Conservation (phyloP, 306 rosid genomes). For the Dryas alaskensis region DNA sequence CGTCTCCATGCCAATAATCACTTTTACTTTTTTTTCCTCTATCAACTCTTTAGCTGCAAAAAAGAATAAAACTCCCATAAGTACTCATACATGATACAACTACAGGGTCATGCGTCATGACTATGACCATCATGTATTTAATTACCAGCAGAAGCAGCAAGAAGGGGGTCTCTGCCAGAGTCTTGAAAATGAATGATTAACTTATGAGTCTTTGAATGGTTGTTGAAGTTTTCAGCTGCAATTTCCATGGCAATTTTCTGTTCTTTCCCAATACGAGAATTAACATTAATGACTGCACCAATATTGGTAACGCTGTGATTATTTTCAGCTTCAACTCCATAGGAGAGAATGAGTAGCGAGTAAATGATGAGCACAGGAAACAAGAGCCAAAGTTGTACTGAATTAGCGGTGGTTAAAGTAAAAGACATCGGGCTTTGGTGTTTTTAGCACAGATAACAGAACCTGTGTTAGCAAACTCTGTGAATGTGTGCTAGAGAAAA, state of each 20-base stretch:
- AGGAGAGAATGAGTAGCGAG: neutral
- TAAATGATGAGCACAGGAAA: neutral
- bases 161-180: constrained; percentile 15
- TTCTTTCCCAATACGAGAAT: constrained; percentile 40
- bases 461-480: neutral
- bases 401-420: neutral
- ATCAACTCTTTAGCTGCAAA: constrained; percentile 35
- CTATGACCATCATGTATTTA: too few species aligned
- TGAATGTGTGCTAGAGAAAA: neutral
- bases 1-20: constrained; percentile 34
- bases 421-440: constrained; percentile 10
- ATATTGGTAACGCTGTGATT: constrained; percentile 20
- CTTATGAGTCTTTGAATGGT: constrained; percentile 7
- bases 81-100: neutral
- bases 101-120: too few species aligned
- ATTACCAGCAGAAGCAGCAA: constrained; percentile 29
- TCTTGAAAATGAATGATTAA: constrained; percentile 18
- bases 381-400: constrained; percentile 17
- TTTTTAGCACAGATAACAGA: neutral
- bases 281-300: constrained; percentile 43
- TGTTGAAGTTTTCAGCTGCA: constrained; percentile 41
- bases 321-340: constrained; percentile 24
- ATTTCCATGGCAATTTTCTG: constrained; percentile 50
- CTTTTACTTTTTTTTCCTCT: constrained; percentile 19
- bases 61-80: neutral